Percentiles rank a stretch among this genome's conserved stretches.
These are phyloP conservation scores for Zasmidium angulare DNA, from an alignment of 2,329 filamentous ascomycete genomes.

Conservation along the genomic window DNA sequence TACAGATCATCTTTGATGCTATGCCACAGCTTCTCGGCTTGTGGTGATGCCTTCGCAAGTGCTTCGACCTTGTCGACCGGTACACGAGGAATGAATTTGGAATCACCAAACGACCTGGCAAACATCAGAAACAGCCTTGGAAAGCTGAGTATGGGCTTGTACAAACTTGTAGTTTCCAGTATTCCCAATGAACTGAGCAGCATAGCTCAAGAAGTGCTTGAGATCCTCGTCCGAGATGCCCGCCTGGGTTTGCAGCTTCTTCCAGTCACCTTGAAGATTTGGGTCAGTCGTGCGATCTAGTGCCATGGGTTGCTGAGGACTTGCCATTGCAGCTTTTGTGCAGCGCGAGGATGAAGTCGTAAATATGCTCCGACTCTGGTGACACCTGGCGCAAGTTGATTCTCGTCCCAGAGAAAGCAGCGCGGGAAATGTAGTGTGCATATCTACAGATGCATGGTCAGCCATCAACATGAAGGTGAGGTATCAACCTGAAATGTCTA, in stretches of 20 bases:
- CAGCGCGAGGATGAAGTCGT: constrained; percentile 55
- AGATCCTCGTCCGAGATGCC: constrained; percentile 43
- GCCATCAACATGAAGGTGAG: neutral
- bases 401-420: constrained; percentile 50
- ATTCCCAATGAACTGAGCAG: constrained; percentile 54
- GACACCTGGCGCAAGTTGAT: constrained; percentile 56
- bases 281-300: constrained; percentile 11
- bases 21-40: constrained; percentile 42
- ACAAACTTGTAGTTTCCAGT: constrained; percentile 52
- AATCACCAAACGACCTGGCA: constrained; percentile 35
- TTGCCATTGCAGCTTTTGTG: constrained; percentile 44
- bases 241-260: constrained; percentile 43
- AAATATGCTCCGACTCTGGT: constrained; percentile 52
- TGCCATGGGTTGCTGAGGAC: neutral
- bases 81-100: constrained; percentile 53
- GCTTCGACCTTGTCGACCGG: constrained; percentile 44
- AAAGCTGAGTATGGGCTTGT: constrained; percentile 18
- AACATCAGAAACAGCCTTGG: neutral
- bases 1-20: constrained; percentile 48
- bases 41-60: constrained; percentile 42
- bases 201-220: constrained; percentile 42
- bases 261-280: constrained; percentile 48
- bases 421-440: constrained; percentile 63
- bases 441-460: constrained; percentile 13
- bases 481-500: too few relatives aligned